phyloP scores from a whole-genome alignment of 1,284 basidiomycete genomes.

The Cerioporus squamosus region DNA sequence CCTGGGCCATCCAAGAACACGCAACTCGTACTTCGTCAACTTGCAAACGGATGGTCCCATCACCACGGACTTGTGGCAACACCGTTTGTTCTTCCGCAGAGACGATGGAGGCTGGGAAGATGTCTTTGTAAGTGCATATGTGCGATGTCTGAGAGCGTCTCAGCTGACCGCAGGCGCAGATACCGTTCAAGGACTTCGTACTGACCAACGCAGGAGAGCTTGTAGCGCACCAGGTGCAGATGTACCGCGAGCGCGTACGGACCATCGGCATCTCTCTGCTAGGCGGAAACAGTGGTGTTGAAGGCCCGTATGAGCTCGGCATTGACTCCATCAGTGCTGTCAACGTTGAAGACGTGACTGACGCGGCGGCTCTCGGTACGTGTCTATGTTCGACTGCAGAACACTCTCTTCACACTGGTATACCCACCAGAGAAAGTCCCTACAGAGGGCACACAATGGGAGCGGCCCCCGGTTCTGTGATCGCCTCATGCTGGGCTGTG shows the following conservation, averaged over 20 bases:
- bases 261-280: constrained; percentile 85
- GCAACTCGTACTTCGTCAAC: constrained; percentile 86
- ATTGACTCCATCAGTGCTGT: constrained; percentile 72
- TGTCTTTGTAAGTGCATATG: constrained; percentile 63
- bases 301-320: constrained; percentile 77
- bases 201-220: constrained; percentile 85
- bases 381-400: not conserved
- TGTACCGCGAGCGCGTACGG: constrained; percentile 77
- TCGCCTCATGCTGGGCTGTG: not conserved
- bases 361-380: constrained; percentile 40
- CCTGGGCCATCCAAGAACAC: constrained; percentile 69
- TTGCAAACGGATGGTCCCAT: constrained; percentile 84
- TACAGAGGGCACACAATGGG: constrained; percentile 35
- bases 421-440: constrained; percentile 33
- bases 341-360: constrained; percentile 55
- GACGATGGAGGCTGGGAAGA: constrained; percentile 84
- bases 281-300: constrained; percentile 74
- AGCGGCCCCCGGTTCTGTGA: constrained; percentile 25
- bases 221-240: constrained; percentile 67
- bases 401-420: not conserved
- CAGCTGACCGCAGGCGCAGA: constrained; percentile 45
- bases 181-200: constrained; percentile 83
- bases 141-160: constrained; percentile 3
- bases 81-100: constrained; percentile 78
- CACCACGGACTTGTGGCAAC: constrained; percentile 87